phyloP scores from a whole-genome alignment of 345 rosid genomes.

The Syzygium jambos region DNA sequence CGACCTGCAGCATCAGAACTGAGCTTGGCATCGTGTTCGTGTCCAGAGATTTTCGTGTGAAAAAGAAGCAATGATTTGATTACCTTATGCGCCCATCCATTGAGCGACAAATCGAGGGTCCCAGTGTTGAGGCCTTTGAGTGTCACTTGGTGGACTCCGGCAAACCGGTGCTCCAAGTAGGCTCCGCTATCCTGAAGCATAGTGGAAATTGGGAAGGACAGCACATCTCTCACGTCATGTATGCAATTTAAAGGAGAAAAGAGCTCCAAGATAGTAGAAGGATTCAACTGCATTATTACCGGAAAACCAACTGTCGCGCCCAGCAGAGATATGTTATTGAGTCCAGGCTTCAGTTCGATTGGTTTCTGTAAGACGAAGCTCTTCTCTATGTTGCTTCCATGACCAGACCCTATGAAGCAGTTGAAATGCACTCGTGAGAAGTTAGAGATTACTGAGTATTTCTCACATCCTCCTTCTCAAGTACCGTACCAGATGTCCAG shows the following conservation, averaged over 20 bases:
- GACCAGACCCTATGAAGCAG: slow-evolving; percentile 25
- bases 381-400: slow-evolving; percentile 31
- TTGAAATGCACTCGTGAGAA: neutral
- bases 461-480: neutral
- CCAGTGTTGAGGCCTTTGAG: slow-evolving; percentile 39
- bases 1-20: slow-evolving; percentile 13
- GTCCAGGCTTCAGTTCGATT: slow-evolving; percentile 22
- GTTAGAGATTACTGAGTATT: neutral
- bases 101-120: slow-evolving; percentile 28
- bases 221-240: neutral
- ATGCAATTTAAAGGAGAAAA: neutral
- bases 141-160: slow-evolving; percentile 25
- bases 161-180: slow-evolving; percentile 29
- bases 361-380: slow-evolving; percentile 34
- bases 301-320: slow-evolving; percentile 30
- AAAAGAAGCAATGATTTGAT: neutral
- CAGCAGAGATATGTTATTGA: slow-evolving; percentile 22
- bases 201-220: neutral
- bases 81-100: slow-evolving; percentile 47
- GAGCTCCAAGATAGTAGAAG: neutral
- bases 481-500: neutral
- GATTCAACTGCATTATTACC: neutral
- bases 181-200: slow-evolving; percentile 30
- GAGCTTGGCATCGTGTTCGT: neutral
- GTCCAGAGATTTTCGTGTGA: neutral